Evolutionary conservation across 106 monocot species (phyloP), one percentile per base, ranked within the genome.

Genomic region (Iris macrosiphon): DNA sequence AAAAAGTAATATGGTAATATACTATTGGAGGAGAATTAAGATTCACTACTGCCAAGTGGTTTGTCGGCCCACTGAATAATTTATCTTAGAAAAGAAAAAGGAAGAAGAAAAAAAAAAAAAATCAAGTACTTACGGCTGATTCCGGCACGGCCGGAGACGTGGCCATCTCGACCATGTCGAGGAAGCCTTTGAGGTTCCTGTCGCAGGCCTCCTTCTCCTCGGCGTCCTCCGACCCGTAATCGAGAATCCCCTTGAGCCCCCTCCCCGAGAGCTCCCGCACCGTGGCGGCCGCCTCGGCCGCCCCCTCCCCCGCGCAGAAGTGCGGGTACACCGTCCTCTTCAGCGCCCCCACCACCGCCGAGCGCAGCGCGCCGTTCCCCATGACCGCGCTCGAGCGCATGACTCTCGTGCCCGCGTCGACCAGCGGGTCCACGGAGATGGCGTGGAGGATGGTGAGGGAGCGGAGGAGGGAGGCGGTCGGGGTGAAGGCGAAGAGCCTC

Each of bases 151-250:
- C n/a, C n/a, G n/a, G n/a, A n/a, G n/a, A 38, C 15, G 79, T 34
- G 16, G 72, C 78, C 67, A 75, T 71, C 35, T 89, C 86, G 6
- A 86, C 80, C 49, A 83, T 78, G 18, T 51, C 44, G 6, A 82
- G 30, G 53, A 96, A 90, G 7, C 71, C 89, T 3, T 31, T 62
- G 12, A 90, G 55, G 46, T 96, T 96, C 48, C 77, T 70, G 9
- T 78, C 74, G 61, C 86, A 89, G 1, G 60, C 79, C 12, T 23
- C 62, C 9, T 62, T 57, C 27, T 79, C 83, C 21, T 65, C 77
- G 6, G 85, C 89, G 66, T 96, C 96, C 66, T 96, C 96, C 6
- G 82, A 65, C 7, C 86, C 79, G 70, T 83, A 96, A 64, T 96
- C 89, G 28, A 96, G 69, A 31, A 96, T 83, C 55, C 74, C 82